Base-by-base conservation (phyloP, 805 yeast species). In the Barnettozyma sp. region DNA sequence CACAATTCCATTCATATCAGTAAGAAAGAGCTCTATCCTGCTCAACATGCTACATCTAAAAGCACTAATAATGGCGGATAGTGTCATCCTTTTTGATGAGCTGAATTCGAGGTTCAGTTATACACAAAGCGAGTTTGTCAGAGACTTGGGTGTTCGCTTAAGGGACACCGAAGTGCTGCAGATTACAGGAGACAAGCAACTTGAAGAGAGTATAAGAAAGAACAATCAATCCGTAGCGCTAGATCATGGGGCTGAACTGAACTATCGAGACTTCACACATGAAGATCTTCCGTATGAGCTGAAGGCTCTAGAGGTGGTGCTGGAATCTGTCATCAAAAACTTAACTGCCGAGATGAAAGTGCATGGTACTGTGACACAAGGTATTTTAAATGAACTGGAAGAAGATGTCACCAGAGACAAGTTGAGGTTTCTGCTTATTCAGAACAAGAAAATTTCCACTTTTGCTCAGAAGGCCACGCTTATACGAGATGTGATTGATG, bases 331-430 rank as follows among this genome's bases (percentile, higher is more conserved):
- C 3, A 70, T 86, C 25, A 70, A 82, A 1, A 82, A 86, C 41
- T 62, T 92, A 33, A 79, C 80, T 31, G 78, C 88, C 1, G 98
- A 92, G 54, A 77, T 88, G 82, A 81, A 80, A 47, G 86, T 84
- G 6, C 92, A 85, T 46, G 72, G 77, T 7, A 81, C 82, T 0
- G 81, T 83, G 6, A 76, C 90, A 11, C 73, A 73, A 30, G 82
- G 83, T 6, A 74, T 88, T 7, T 62, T 92, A 29, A 63, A 66
- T 22, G 94, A 87, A 34, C 63, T 92, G 29, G 99, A 92, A 55
- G 73, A 73, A 40, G 78, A 82, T 42, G 82, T 92, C 8, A 92
- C 90, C 35, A 66, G 92, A 40, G 78, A 78, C 13, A 83, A 82
- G 56, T 64, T 92, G 35, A 66, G 94, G 39, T 81, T 82, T 44